These are phyloP conservation scores for Cyclotella cryptica DNA, from an alignment of 108 stramenopile species.

Conservation along the genomic window DNA sequence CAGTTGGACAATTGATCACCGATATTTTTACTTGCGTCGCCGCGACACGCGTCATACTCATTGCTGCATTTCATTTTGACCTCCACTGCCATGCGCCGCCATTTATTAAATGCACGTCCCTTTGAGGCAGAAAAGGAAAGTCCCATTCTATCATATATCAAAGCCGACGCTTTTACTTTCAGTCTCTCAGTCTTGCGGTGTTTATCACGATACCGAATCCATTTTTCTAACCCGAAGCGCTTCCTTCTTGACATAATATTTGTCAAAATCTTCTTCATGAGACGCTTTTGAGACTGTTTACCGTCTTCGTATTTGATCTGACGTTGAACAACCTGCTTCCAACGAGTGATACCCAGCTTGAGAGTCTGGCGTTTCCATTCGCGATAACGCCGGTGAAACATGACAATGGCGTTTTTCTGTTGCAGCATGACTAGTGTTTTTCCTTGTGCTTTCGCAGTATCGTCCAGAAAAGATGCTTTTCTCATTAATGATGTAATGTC, in stretches of 20 bases:
- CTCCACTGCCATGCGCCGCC: conserved; percentile 47
- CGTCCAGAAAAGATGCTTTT: conserved; percentile 38
- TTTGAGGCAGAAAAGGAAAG: conserved; percentile 6
- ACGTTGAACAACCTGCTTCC: conserved; percentile 33
- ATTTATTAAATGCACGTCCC: conserved; percentile 44
- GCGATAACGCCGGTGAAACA: conserved; percentile 30
- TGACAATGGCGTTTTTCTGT: conserved; percentile 38
- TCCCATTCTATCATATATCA: conserved; percentile 31
- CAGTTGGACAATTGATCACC: no score
- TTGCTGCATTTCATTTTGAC: conserved; percentile 29
- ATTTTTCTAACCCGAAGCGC: conserved; percentile 39
- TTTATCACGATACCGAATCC: conserved; percentile 37
- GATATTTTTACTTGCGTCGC: no score
- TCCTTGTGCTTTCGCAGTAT: conserved; percentile 44
- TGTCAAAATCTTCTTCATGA: conserved; percentile 39
- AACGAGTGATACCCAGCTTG: conserved; percentile 24
- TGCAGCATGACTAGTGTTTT: conserved; percentile 30
- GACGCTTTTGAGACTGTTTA: conserved; percentile 34
- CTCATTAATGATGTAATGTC: conserved; percentile 38
- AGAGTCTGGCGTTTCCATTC: conserved; percentile 19
- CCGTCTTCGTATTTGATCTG: conserved; percentile 28
- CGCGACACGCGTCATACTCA: no score
- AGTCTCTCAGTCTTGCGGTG: conserved; percentile 36
- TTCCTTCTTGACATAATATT: conserved; percentile 45
- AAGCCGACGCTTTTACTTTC: conserved; percentile 39